Percentiles rank a stretch among this genome's conserved stretches.
Conservation (phyloP, 2,329 filamentous ascomycete species). For the Nothophaeocryptopus gaeumannii region DNA sequence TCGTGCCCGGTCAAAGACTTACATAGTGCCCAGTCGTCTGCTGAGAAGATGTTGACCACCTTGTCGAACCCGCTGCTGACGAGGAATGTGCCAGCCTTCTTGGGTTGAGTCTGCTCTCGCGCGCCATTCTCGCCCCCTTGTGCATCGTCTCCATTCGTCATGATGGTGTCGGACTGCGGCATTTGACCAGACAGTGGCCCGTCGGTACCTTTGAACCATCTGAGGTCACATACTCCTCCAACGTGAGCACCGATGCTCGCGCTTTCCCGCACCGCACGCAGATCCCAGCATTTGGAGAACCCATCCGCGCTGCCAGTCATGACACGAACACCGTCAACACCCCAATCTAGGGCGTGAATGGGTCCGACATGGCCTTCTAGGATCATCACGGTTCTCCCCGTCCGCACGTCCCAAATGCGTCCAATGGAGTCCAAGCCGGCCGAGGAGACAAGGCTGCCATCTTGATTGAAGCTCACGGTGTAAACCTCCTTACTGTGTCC, state of each 20-base stretch:
- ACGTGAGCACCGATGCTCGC: conserved; percentile 88
- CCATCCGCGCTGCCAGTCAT: conserved; percentile 91
- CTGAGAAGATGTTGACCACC: conserved; percentile 92
- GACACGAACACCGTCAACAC: conserved; percentile 83
- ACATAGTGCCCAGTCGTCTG: conserved; percentile 89
- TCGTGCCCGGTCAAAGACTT: conserved; percentile 88
- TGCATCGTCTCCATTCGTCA: conserved; percentile 20
- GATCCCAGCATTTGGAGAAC: conserved; percentile 97
- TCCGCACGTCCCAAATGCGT: conserved; percentile 90
- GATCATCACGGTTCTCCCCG: conserved; percentile 92
- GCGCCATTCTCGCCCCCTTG: neutral
- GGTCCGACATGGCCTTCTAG: conserved; percentile 90
- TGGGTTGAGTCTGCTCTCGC: conserved; percentile 50
- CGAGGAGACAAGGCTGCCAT: conserved; percentile 85
- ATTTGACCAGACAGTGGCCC: conserved; percentile 63
- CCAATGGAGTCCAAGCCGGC: conserved; percentile 94
- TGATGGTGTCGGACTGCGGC: conserved; percentile 45
- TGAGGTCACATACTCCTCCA: conserved; percentile 85
- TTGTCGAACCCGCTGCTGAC: conserved; percentile 90
- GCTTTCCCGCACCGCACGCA: conserved; percentile 79
- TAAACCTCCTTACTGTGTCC: conserved; percentile 94
- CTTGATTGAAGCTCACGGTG: conserved; percentile 81
- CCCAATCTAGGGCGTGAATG: conserved; percentile 92
- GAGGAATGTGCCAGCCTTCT: conserved; percentile 88
- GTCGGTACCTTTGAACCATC: conserved; percentile 89